Conservation (phyloP, 441 rosid species). For the Dalechampia spathulata region DNA sequence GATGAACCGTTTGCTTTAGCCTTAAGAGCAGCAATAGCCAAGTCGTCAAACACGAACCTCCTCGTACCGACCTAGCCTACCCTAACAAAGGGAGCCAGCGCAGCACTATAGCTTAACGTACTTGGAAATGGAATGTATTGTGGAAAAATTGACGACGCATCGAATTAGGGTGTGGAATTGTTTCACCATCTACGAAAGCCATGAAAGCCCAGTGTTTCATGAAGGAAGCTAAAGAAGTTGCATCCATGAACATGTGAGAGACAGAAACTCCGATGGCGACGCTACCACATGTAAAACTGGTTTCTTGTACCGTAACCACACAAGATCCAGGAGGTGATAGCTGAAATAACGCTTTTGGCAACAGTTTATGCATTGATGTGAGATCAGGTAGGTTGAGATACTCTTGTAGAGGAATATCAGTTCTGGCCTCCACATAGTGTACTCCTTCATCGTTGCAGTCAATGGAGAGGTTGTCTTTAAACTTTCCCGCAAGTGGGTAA, state of each 20-base stretch:
- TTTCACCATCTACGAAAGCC: background rate
- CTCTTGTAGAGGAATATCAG: conserved; percentile 2
- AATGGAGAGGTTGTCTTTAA: conserved; percentile 8
- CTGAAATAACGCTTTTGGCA: background rate
- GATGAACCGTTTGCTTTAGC: too few relatives aligned
- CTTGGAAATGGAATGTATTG: background rate
- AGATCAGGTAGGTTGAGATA: background rate
- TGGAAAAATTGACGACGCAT: conserved; percentile 15
- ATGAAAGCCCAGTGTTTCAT: conserved; percentile 18
- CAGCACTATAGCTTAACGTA: background rate
- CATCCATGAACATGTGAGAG: conserved; percentile 23
- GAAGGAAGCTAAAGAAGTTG: conserved; percentile 13
- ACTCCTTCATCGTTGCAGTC: conserved; percentile 26
- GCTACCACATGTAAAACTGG: conserved; percentile 23
- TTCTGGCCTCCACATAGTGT: conserved; percentile 14
- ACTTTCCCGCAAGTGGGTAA: conserved; percentile 23
- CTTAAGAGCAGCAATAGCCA: too few relatives aligned
- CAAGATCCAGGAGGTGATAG: background rate
- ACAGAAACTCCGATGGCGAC: conserved; percentile 11
- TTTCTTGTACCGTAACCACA: conserved; percentile 5
- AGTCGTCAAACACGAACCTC: too few relatives aligned
- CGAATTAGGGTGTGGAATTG: conserved; percentile 7
- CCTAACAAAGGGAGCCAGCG: background rate
- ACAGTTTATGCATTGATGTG: background rate
- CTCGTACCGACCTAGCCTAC: background rate